phyloP scores from a whole-genome alignment of 75 land plant species.

The Selaginella moellendorffii region DNA sequence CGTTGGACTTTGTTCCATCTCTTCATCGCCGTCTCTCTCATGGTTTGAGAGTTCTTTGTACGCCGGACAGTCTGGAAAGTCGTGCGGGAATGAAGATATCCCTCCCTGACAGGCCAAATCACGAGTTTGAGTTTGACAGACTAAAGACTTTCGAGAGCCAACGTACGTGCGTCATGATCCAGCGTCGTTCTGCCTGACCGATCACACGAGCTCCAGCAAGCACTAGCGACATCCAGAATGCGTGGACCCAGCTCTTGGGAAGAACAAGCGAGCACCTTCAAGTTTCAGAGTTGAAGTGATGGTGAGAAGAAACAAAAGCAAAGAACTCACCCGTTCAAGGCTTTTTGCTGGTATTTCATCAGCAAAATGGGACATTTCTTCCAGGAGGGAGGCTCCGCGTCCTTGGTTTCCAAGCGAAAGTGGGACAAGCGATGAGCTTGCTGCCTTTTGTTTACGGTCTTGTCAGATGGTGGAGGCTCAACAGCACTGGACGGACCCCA shows the following conservation, averaged over 20 bases:
- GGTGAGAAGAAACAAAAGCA: constrained; percentile 2
- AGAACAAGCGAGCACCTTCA: constrained; percentile 74
- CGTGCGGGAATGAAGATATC: constrained; percentile 57
- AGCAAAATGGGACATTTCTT: constrained; percentile 47
- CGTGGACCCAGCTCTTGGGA: constrained; percentile 59
- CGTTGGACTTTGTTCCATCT: too few relatives aligned
- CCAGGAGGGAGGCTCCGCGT: neutral
- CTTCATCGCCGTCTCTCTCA: too few relatives aligned
- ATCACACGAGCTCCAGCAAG: constrained; percentile 57
- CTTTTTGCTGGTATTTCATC: constrained; percentile 30
- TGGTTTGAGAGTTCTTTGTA: constrained; percentile 29
- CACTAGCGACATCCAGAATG: constrained; percentile 68
- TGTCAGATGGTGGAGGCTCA: constrained; percentile 10
- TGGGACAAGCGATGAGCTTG: constrained; percentile 14
- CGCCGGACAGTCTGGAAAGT: constrained; percentile 76
- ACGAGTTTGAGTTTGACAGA: neutral
- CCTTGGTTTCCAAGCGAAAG: constrained; percentile 3
- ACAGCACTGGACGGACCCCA: too few relatives aligned
- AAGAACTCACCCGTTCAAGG: neutral
- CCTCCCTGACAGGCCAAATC: constrained; percentile 28
- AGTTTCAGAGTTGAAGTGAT: constrained; percentile 3
- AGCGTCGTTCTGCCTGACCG: constrained; percentile 67
- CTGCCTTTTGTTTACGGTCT: constrained; percentile 15
- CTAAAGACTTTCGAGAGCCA: neutral
- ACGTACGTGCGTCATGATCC: constrained; percentile 58